Conservation (phyloP, 352 stramenopile species). For the Blastocystis hominis region DNA sequence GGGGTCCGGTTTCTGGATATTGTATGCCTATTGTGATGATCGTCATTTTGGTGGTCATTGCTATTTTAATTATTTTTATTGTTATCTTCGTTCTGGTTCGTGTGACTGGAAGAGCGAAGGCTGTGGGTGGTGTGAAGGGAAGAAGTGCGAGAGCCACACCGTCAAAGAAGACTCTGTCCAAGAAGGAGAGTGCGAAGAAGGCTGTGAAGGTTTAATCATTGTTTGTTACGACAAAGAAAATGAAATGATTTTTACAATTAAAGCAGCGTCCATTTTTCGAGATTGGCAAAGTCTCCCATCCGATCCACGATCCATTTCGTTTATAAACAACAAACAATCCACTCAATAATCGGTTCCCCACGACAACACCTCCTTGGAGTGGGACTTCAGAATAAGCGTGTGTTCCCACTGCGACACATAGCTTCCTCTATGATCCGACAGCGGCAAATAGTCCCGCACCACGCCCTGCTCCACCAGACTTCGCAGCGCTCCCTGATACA, state of each 20-base stretch:
- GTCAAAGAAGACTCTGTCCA: too few relatives aligned
- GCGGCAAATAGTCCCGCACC: conserved; percentile 82
- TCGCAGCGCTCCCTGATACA: conserved; percentile 91
- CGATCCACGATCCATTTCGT: neutral
- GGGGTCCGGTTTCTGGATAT: too few relatives aligned
- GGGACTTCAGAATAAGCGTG: conserved; percentile 88
- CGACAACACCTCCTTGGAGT: conserved; percentile 93
- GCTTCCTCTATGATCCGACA: conserved; percentile 84
- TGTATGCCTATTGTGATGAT: neutral
- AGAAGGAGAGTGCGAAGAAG: too few relatives aligned
- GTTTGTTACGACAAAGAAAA: neutral
- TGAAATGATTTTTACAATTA: neutral
- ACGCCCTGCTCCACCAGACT: conserved; percentile 92
- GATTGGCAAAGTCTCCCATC: too few relatives aligned
- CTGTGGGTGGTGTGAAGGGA: too few relatives aligned
- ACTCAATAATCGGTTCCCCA: conserved; percentile 84
- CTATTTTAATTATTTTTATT: neutral
- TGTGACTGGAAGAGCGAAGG: too few relatives aligned
- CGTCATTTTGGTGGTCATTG: neutral
- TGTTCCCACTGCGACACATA: conserved; percentile 98
- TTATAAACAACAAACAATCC: neutral
- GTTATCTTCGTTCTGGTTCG: neutral
- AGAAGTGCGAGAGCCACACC: too few relatives aligned
- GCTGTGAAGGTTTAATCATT: too few relatives aligned
- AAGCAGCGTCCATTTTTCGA: too few relatives aligned